Evolutionary conservation across 495 filamentous ascomycete species (phyloP), one percentile per base, ranked within the genome.

Genomic region (Penicillium canariense): DNA sequence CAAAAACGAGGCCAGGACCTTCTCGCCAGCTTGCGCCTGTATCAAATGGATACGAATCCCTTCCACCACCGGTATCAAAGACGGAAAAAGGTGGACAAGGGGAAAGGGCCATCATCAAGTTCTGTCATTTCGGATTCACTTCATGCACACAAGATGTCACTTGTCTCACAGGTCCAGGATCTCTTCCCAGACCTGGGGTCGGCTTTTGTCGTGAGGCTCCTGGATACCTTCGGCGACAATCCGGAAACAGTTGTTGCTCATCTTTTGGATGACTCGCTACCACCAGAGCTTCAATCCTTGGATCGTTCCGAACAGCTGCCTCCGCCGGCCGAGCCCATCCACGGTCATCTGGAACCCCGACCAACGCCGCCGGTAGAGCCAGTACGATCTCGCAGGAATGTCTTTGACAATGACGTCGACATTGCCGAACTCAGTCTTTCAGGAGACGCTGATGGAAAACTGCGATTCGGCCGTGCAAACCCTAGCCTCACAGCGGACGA

Each of bases 111-210:
- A 7, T 78, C 79, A 34, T 65, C 78, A 32, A 71, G 73, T 49
- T 72, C 60, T 17, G 39, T 68, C 52, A 54, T 70, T 20, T 50
- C 73, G 32, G 77, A 76, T 9, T 79, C 86, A 15, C 73, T 93
- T 11, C 89, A 91, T 64, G 72, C 90, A 38, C 90, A 96, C 72
- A 85, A 81, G 25, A 86, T 93, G 83, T 90, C 84, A 61, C 81
- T 92, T 25, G 82, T 97, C 44, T 86, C 84, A 6, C 89, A 93
- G 70, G 77, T 98, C 32, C 91, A 96, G 63, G 94, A 98, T 61
- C 77, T 98, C 22, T 97, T 98, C 69, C 91, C 94, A 0, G 83
- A 93, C 52, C 79, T 98, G 7, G 94, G 92, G 3, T 84, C 88
- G 6, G 88, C 82, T 4, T 97, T 96, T 68, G 73, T 97, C 35